These are phyloP conservation scores for Magnaporthales sp. DNA, from an alignment of 2,329 filamentous ascomycete genomes.

Conservation along the genomic window DNA sequence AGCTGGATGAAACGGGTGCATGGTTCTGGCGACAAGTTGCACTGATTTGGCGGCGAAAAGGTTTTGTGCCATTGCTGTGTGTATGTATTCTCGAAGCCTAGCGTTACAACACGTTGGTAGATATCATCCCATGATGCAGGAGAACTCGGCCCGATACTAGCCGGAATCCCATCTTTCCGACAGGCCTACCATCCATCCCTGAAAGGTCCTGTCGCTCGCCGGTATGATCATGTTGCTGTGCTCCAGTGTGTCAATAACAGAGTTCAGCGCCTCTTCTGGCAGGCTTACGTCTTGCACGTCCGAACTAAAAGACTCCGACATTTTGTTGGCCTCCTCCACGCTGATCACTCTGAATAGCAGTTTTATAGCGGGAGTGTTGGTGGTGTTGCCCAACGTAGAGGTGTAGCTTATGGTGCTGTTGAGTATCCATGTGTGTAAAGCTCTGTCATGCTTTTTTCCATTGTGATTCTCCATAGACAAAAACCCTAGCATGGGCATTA, in stretches of 20 bases:
- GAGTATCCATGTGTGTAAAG: slow-evolving; percentile 46
- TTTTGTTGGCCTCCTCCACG: slow-evolving; percentile 32
- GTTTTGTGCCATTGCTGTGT: neutral
- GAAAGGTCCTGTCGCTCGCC: slow-evolving; percentile 43
- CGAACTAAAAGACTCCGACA: slow-evolving; percentile 42
- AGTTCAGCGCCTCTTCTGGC: slow-evolving; percentile 38
- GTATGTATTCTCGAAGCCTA: neutral
- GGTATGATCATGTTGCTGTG: slow-evolving; percentile 46
- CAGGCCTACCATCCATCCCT: slow-evolving; percentile 60
- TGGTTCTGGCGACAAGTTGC: neutral
- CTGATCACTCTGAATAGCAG: slow-evolving; percentile 39
- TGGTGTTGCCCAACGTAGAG: slow-evolving; percentile 24
- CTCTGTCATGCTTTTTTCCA: slow-evolving; percentile 7
- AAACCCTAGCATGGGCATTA: slow-evolving; percentile 29
- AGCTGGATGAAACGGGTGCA: slow-evolving; percentile 15
- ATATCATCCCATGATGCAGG: too few species aligned
- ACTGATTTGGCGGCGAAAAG: neutral
- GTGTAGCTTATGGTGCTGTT: slow-evolving; percentile 46
- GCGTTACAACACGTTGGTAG: neutral
- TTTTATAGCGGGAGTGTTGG: slow-evolving; percentile 35
- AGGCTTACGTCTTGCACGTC: slow-evolving; percentile 52
- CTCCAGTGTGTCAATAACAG: slow-evolving; percentile 33
- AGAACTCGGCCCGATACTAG: neutral
- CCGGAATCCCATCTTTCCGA: slow-evolving; percentile 38
- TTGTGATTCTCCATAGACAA: neutral